Conservation (phyloP, 73 alveolate genomes). For the Symbiodinium pilosum region DNA sequence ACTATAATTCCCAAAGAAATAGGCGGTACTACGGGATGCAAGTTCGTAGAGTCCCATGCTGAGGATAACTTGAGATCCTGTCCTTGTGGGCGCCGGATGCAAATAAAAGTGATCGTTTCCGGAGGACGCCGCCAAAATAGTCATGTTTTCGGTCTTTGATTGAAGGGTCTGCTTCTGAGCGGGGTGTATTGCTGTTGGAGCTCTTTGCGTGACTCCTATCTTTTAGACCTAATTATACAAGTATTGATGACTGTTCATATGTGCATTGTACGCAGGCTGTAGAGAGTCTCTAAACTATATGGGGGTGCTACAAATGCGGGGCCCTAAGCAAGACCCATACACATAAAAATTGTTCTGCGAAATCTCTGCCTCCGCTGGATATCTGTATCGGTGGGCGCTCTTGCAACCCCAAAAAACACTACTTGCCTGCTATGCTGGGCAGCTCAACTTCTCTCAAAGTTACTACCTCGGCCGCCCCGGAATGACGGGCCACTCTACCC, state of each 20-base stretch:
- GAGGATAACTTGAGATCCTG: background rate
- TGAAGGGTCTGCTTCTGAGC: background rate
- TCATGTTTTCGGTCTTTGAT: background rate
- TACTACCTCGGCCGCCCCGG: background rate
- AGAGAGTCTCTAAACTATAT: background rate
- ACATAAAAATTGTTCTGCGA: too few species aligned
- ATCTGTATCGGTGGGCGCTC: background rate
- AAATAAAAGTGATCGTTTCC: background rate
- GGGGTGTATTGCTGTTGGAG: background rate
- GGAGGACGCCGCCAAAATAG: background rate
- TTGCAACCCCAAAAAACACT: background rate
- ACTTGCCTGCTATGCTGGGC: too few species aligned
- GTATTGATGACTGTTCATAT: background rate
- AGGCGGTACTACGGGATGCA: background rate
- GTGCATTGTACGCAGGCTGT: background rate
- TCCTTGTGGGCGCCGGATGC: background rate
- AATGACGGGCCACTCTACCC: too few species aligned
- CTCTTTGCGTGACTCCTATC: background rate
- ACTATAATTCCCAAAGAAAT: background rate
- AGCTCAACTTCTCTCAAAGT: too few species aligned
- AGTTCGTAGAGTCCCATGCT: background rate
- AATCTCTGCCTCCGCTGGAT: too few species aligned
- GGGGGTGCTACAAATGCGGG: background rate
- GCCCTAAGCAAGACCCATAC: background rate
- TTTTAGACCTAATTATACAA: background rate